These are phyloP conservation scores for Oenanthe javanica DNA, from an alignment of 140 eudicot genomes.

Conservation along the genomic window DNA sequence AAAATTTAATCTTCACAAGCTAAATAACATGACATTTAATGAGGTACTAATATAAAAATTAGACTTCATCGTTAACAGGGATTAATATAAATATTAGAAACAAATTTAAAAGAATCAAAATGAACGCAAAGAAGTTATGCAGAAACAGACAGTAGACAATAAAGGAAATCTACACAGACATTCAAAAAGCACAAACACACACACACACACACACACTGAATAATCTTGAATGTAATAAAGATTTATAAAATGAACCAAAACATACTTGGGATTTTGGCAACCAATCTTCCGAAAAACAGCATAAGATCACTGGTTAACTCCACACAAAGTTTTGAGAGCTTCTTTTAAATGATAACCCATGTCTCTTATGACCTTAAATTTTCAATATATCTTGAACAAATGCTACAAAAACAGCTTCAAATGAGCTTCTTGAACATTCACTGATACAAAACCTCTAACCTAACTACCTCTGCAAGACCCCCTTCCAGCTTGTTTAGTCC, in stretches of 20 bases:
- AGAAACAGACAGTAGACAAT: background rate
- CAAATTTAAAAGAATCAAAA: background rate
- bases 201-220: background rate
- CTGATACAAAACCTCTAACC: background rate
- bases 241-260: background rate
- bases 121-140: background rate
- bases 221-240: background rate
- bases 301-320: conserved; percentile 87
- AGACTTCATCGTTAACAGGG: background rate
- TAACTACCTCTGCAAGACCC: conserved; percentile 95
- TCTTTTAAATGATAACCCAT: conserved; percentile 83
- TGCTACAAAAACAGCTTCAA: background rate
- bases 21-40: background rate
- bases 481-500: conserved; percentile 91
- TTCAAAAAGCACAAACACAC: conserved; percentile 5
- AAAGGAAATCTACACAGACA: background rate
- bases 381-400: background rate
- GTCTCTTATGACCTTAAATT: background rate
- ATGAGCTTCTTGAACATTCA: background rate
- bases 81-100: background rate
- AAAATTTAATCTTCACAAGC: background rate
- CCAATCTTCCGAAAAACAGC: conserved; percentile 96
- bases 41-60: background rate
- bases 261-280: conserved; percentile 81
- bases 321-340: conserved; percentile 81